Evolutionary conservation across 306 rosid genomes (phyloP), one percentile per base, ranked within the genome.

Genomic region (Inga laurina): DNA sequence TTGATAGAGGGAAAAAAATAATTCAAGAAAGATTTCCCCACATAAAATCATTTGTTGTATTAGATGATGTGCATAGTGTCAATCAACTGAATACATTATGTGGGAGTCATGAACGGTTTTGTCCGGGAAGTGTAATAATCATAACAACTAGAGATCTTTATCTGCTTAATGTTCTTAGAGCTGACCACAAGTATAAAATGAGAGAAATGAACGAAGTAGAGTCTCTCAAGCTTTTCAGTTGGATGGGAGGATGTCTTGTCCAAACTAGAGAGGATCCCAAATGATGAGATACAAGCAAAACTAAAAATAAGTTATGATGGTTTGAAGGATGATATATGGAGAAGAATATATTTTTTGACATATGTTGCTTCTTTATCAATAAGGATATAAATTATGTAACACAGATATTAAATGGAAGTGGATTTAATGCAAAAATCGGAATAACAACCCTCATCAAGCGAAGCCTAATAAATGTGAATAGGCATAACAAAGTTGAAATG

Each of bases 301-400:
- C 71, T 86, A 2, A 79, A 35, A 51, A 74, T 86, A 80, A 83
- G 87, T 27, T 83, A 39, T 76, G 77, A 86, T 62, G 84, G 77
- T 7, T 18, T 72, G 1, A 74, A 49, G 16, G 70, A 56, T 69
- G 24, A n/a, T n/a, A 62, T 4, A 41, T 43, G 3, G 10, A 54
- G 2, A 75, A 59, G 44, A 81, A 74, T 19, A 82, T 79, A 18
- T 86, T 86, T 7, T 76, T 75, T 27, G 86, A 82, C 45, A 72
- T 86, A 72, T 71, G 76, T 2, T 83, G 82, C 35, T 86, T 79
- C 72, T 82, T 86, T 43, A 71, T 75, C 15, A 79, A 78, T 4
- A 69, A 56, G 82, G 59, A 82, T 4, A 46, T 0, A 3, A 15
- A 68, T 0, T 24, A 48, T 0, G 86, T 82, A 12, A 74, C 4